phyloP scores from a whole-genome alignment of 2,329 filamentous ascomycete species.

The Blastomyces silverae region DNA sequence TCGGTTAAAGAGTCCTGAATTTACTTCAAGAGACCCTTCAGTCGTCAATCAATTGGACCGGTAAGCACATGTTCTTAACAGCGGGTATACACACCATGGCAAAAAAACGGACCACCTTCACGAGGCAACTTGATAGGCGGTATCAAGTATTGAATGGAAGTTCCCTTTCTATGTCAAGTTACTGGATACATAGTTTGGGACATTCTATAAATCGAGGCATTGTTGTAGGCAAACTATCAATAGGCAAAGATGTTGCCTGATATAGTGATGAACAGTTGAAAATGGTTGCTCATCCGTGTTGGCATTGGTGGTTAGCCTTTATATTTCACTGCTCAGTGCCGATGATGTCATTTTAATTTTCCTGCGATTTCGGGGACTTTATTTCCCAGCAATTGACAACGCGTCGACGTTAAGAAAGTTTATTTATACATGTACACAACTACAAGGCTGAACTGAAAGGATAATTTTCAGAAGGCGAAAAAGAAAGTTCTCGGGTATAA shows the following conservation, averaged over 20 bases:
- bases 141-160: not conserved
- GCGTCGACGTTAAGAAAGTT: not conserved
- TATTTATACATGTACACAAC: not conserved
- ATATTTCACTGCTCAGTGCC: no score
- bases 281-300: not conserved
- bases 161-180: not conserved
- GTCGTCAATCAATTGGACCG: not conserved
- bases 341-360: not conserved
- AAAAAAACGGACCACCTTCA: not conserved
- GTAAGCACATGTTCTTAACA: not conserved
- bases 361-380: not conserved
- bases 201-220: not conserved
- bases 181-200: not conserved
- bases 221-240: not conserved
- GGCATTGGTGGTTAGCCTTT: not conserved
- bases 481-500: not conserved
- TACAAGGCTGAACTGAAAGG: not conserved
- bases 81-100: not conserved
- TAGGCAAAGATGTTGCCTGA: not conserved
- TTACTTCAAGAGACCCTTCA: not conserved
- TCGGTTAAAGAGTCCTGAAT: not conserved
- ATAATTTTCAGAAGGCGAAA: not conserved
- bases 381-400: not conserved
- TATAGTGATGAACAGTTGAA: not conserved
- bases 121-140: not conserved